Percentiles rank a stretch among this genome's conserved stretches.
phyloP scores from a whole-genome alignment of 768 basidiomycete genomes.

The Lactarius indigo region DNA sequence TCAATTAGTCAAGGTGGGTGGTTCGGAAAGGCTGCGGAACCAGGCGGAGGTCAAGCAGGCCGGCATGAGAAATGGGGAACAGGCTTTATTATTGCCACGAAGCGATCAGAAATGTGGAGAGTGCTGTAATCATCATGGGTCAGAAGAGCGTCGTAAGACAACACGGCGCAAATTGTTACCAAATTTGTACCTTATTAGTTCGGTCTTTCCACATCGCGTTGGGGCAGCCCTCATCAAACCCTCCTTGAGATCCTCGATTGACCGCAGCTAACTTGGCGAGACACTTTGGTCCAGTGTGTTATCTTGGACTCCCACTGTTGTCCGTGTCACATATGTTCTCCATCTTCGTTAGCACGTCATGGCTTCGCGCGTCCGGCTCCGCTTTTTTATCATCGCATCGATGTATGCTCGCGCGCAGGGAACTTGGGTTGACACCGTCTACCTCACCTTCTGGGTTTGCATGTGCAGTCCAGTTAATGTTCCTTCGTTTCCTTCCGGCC shows the following conservation, averaged over 20 bases:
- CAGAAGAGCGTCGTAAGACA: too few relatives aligned
- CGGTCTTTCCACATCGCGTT: constrained; percentile 62
- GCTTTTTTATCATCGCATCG: constrained; percentile 68
- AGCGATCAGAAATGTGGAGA: too few relatives aligned
- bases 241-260: constrained; percentile 49
- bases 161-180: too few relatives aligned
- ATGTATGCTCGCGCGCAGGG: constrained; percentile 86
- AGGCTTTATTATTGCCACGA: too few relatives aligned
- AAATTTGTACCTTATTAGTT: constrained; percentile 69
- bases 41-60: too few relatives aligned
- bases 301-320: constrained; percentile 64
- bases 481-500: constrained; percentile 83
- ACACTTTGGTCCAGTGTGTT: constrained; percentile 88
- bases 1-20: too few relatives aligned
- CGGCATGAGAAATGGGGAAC: too few relatives aligned
- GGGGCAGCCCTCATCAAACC: constrained; percentile 45
- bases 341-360: constrained; percentile 84
- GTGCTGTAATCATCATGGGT: background rate
- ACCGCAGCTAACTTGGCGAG: too few relatives aligned
- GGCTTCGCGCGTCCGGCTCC: constrained; percentile 28
- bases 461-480: constrained; percentile 70
- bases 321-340: constrained; percentile 90
- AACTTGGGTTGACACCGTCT: constrained; percentile 75
- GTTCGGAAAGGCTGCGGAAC: too few relatives aligned
- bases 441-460: constrained; percentile 84